Evolutionary conservation across 1,139 yeast species (phyloP).

Genomic region (Yueomyces sp.): DNA sequence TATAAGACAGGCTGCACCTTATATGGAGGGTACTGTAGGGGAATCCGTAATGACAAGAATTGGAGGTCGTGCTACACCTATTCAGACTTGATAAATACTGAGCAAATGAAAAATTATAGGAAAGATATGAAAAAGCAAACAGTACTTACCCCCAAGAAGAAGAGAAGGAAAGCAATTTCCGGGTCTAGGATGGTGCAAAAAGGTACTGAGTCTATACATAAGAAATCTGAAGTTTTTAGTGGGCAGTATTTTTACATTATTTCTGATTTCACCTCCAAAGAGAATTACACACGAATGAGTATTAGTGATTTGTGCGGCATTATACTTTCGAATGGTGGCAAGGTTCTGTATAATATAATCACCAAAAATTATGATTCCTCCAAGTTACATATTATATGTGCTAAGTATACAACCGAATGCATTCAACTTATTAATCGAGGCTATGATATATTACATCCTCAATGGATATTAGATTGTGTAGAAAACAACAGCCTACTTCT

Average conservation of each 20-base stretch:
- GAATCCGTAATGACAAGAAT: constrained; percentile 57
- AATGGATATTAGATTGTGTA: constrained; percentile 65
- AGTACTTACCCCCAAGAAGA: constrained; percentile 5
- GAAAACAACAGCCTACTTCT: constrained; percentile 31
- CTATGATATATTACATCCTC: constrained; percentile 50
- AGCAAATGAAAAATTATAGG: constrained; percentile 12
- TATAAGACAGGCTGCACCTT: constrained; percentile 62
- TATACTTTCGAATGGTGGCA: constrained; percentile 43
- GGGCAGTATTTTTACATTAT: constrained; percentile 29
- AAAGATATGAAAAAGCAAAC: constrained; percentile 1
- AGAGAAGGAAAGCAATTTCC: constrained; percentile 1
- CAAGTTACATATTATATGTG: constrained; percentile 32
- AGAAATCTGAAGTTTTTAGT: constrained; percentile 21
- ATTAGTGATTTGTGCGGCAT: constrained; percentile 28
- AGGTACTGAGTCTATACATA: background rate
- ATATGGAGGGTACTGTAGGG: constrained; percentile 62
- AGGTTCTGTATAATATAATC: constrained; percentile 19
- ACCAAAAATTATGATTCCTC: constrained; percentile 4
- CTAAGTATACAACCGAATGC: constrained; percentile 36
- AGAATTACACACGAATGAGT: constrained; percentile 23
- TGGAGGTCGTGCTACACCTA: constrained; percentile 45
- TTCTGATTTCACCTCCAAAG: constrained; percentile 29
- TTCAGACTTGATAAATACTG: constrained; percentile 36
- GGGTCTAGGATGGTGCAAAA: constrained; percentile 1
- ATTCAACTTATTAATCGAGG: constrained; percentile 33